These are phyloP conservation scores for Eucalyptus camaldulensis DNA, from an alignment of 345 rosid species.

Conservation along the genomic window DNA sequence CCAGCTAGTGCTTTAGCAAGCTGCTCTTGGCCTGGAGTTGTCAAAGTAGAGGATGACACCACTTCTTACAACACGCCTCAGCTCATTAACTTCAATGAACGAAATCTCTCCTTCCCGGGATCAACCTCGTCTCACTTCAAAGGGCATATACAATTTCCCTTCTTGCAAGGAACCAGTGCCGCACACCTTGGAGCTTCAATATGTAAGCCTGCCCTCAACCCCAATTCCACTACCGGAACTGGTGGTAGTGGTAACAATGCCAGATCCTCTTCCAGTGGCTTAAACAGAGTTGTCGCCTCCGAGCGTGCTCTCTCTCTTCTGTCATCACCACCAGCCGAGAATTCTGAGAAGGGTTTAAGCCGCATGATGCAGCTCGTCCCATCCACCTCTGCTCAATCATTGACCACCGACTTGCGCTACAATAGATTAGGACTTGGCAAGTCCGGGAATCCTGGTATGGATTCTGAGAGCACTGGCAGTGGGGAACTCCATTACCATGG, in stretches of 20 bases:
- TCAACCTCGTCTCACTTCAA: conserved; percentile 13
- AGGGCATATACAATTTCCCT: conserved; percentile 28
- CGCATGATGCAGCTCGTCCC: conserved; percentile 22
- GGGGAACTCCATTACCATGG: conserved; percentile 11
- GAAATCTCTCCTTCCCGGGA: conserved; percentile 9
- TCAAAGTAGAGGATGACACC: conserved; percentile 17
- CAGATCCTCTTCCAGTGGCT: conserved; percentile 17
- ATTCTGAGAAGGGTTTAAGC: conserved; percentile 22
- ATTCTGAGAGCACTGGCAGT: conserved; percentile 9
- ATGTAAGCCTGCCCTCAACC: conserved; percentile 6
- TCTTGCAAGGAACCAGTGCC: conserved; percentile 18
- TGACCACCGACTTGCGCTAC: conserved; percentile 24
- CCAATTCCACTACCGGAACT: neutral
- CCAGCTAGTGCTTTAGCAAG: conserved; percentile 2
- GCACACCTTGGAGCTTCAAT: conserved; percentile 10
- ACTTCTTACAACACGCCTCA: conserved; percentile 4
- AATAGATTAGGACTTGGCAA: conserved; percentile 11
- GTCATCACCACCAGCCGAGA: conserved; percentile 45
- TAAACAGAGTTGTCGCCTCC: conserved; percentile 10
- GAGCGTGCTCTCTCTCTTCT: conserved; percentile 83
- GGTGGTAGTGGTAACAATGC: conserved; percentile 13
- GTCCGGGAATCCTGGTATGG: conserved; percentile 9
- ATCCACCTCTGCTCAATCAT: conserved; percentile 16
- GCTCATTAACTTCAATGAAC: conserved; percentile 17
- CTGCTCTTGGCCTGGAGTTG: conserved; percentile 30